Evolutionary conservation across 1,139 yeast species (phyloP), one percentile per base, ranked within the genome.

Genomic region (Arxiozyma heterogenica): DNA sequence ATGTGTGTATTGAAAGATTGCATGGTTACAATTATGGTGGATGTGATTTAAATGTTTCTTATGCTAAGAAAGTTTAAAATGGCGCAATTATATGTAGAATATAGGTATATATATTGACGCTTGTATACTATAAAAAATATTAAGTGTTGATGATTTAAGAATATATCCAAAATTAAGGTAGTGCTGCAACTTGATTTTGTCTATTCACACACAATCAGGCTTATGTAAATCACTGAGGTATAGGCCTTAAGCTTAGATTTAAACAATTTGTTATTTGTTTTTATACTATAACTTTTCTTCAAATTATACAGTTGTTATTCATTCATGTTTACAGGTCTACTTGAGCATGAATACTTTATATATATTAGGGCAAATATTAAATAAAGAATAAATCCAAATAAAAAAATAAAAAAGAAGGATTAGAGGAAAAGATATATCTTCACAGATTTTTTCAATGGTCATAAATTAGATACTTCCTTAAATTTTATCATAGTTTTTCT

Each of bases 21-120:
- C 77, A 87, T 67, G 82, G 82, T 53, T 90, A 91, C 71, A 82
- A 79, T 61, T 91, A 91, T 65, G 98, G 97, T 62, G 90, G 86
- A 44, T 83, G 95, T 64, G 81, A 79, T 59, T 73, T 90, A 62
- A 73, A 69, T 48, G 79, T 90, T 51, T 74, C 89, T 1, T 90
- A 77, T 70, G 95, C 57, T 21, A 53, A 49, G 51, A 42, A 47
- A 18, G 20, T n/a, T 22, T 51, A 22, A 49, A 41, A n/a, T 21
- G 15, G n/a, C n/a, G n/a, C n/a, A 34, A 15, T 34, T n/a, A 15
- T 34, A 34, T 34, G 39, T 34, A 34, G 39, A 34, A 34, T 34
- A 34, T 34, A 34, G 39, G n/a, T 34, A 34, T 34, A 34, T 15
- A 34, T 34, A 34, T 34, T 34, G 39, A 15, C 6, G 39, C n/a